A percentile compares a stretch with the other conserved stretches of the same genome.
phyloP scores from a whole-genome alignment of 2,329 filamentous ascomycete genomes.

The Daldinia sp. region DNA sequence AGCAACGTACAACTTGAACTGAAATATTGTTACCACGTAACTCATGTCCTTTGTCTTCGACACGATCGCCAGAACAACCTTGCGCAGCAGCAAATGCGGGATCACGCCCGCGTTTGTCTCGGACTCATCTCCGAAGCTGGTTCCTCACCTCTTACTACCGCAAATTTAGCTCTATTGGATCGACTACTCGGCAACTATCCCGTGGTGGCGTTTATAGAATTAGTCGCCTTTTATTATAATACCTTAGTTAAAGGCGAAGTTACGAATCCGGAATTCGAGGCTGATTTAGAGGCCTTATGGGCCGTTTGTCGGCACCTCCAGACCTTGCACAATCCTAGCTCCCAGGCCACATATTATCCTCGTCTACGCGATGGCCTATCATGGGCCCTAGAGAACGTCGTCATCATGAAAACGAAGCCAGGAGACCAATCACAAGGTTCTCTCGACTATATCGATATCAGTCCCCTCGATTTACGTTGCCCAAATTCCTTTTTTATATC shows the following conservation, averaged over 20 bases:
- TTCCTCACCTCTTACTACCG: conserved; percentile 6
- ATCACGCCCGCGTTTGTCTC: conserved; percentile 29
- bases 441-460: background rate
- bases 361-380: background rate
- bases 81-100: conserved; percentile 8
- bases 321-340: background rate
- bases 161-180: conserved; percentile 23
- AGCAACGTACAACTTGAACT: conserved; percentile 25
- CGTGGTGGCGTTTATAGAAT: conserved; percentile 33
- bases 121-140: conserved; percentile 22
- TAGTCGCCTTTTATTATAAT: conserved; percentile 23
- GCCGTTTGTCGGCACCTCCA: background rate
- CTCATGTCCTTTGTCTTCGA: conserved; percentile 33
- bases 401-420: background rate
- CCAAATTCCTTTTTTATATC: background rate
- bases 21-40: conserved; percentile 33
- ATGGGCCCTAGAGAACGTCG: conserved; percentile 5
- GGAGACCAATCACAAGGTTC: background rate
- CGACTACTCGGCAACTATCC: conserved; percentile 32
- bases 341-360: background rate
- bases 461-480: background rate
- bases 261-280: background rate
- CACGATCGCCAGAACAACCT: conserved; percentile 24
- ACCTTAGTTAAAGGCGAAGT: background rate
- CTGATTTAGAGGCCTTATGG: background rate